phyloP scores from a whole-genome alignment of 306 rosid species.

The Myrica gale region DNA sequence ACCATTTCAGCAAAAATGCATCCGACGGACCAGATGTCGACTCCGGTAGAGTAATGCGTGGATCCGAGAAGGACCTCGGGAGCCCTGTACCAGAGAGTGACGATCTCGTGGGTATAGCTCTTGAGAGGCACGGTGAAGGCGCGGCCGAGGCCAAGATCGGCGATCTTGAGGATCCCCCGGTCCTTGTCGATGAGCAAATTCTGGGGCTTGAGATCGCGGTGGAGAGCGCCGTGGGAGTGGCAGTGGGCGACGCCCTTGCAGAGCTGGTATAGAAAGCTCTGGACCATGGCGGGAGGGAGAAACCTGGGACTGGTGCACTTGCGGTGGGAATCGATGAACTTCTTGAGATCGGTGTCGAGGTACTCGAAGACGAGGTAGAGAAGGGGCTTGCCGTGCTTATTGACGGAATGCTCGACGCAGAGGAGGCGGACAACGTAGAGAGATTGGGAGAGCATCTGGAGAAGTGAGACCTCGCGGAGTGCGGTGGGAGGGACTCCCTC shows the following conservation, averaged over 20 bases:
- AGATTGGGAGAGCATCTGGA: constrained; percentile 89
- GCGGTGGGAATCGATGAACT: constrained; percentile 81
- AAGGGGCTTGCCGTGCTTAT: constrained; percentile 56
- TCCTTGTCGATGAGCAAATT: constrained; percentile 76
- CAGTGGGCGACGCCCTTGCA: constrained; percentile 95
- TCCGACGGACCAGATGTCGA: constrained; percentile 97
- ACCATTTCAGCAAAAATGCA: constrained; percentile 97
- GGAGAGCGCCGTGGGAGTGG: constrained; percentile 90
- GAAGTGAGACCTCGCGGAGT: constrained; percentile 84
- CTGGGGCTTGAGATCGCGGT: constrained; percentile 91
- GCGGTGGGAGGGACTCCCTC: constrained; percentile 96
- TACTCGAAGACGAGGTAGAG: constrained; percentile 91
- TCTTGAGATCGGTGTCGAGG: constrained; percentile 89
- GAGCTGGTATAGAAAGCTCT: constrained; percentile 83
- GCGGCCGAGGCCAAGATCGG: constrained; percentile 85
- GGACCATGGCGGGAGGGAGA: constrained; percentile 47
- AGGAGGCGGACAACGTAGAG: constrained; percentile 85
- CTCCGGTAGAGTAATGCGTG: constrained; percentile 84
- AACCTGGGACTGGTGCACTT: constrained; percentile 62
- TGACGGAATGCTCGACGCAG: constrained; percentile 70
- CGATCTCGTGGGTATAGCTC: constrained; percentile 95
- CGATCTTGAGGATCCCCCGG: constrained; percentile 78
- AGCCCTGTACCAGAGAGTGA: constrained; percentile 93
- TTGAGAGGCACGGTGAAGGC: constrained; percentile 94
- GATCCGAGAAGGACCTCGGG: constrained; percentile 94